phyloP scores from a whole-genome alignment of 2,329 filamentous ascomycete genomes.

The Verticillium dahliae region DNA sequence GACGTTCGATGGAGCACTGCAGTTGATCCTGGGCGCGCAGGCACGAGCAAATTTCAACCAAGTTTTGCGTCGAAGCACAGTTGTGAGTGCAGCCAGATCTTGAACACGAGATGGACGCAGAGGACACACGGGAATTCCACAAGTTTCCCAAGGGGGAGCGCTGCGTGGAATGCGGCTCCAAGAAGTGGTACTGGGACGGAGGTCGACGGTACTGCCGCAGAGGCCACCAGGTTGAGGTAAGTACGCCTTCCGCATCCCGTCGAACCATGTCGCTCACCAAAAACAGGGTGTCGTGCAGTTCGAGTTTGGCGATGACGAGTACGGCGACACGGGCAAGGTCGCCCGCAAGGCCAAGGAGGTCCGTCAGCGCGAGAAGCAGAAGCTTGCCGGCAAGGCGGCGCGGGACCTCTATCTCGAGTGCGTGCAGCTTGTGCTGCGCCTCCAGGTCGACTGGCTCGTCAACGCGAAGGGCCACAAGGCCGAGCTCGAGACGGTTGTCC shows the following conservation, averaged over 20 bases:
- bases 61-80: not conserved
- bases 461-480: conserved; percentile 56
- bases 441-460: conserved; percentile 72
- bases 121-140: conserved; percentile 28
- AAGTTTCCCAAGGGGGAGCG: conserved; percentile 46
- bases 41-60: not conserved
- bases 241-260: conserved; percentile 5
- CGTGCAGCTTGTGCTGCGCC: conserved; percentile 77
- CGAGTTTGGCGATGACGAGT: conserved; percentile 60
- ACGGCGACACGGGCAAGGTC: conserved; percentile 51
- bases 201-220: conserved; percentile 74
- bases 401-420: conserved; percentile 76
- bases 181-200: conserved; percentile 66
- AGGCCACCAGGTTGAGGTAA: conserved; percentile 72
- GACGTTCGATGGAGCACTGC: not conserved
- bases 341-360: conserved; percentile 51
- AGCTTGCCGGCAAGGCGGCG: conserved; percentile 61
- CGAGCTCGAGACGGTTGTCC: conserved; percentile 72
- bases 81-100: not conserved
- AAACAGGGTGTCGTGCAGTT: conserved; percentile 47
- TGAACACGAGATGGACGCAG: not conserved
- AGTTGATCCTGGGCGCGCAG: not conserved
- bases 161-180: conserved; percentile 63
- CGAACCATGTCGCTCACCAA: not conserved
- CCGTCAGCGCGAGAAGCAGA: conserved; percentile 44